phyloP scores from a whole-genome alignment of 2,329 filamentous ascomycete genomes.

The Colletotrichum gloeosporioides region DNA sequence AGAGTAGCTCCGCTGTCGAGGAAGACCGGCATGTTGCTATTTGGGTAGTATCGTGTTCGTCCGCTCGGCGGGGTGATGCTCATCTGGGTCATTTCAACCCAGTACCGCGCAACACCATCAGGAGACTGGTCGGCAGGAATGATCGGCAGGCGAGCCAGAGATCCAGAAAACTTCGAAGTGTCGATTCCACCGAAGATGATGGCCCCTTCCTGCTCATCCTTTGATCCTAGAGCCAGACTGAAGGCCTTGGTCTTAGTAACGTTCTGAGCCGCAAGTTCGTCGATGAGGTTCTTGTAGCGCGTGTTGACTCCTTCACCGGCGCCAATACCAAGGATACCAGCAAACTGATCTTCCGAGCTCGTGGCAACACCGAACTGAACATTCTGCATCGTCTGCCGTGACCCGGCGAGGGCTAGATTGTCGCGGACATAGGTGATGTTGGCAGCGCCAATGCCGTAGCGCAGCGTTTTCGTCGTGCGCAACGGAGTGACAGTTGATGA shows the following conservation, averaged over 20 bases:
- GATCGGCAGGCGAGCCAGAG: conserved; percentile 66
- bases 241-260: conserved; percentile 67
- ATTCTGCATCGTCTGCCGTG: conserved; percentile 43
- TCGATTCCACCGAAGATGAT: conserved; percentile 74
- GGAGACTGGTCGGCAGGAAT: conserved; percentile 59
- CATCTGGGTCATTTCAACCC: conserved; percentile 53
- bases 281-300: conserved; percentile 56
- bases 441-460: conserved; percentile 57
- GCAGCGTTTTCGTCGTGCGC: conserved; percentile 42
- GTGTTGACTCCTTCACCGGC: conserved; percentile 59
- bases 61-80: conserved; percentile 44
- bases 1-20: conserved; percentile 75
- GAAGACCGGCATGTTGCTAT: conserved; percentile 60
- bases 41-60: conserved; percentile 26
- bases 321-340: conserved; percentile 77
- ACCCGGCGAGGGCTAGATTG: conserved; percentile 46
- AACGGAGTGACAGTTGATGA: conserved; percentile 44
- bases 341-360: conserved; percentile 49
- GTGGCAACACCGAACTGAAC: conserved; percentile 73
- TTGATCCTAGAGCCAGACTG: conserved; percentile 69
- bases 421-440: conserved; percentile 56
- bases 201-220: conserved; percentile 63
- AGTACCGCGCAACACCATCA: conserved; percentile 58
- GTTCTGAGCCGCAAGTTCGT: conserved; percentile 54
- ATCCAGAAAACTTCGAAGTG: conserved; percentile 66